Base-by-base conservation (phyloP, 2,329 filamentous ascomycete genomes). In the Cordyceps tenuipes region DNA sequence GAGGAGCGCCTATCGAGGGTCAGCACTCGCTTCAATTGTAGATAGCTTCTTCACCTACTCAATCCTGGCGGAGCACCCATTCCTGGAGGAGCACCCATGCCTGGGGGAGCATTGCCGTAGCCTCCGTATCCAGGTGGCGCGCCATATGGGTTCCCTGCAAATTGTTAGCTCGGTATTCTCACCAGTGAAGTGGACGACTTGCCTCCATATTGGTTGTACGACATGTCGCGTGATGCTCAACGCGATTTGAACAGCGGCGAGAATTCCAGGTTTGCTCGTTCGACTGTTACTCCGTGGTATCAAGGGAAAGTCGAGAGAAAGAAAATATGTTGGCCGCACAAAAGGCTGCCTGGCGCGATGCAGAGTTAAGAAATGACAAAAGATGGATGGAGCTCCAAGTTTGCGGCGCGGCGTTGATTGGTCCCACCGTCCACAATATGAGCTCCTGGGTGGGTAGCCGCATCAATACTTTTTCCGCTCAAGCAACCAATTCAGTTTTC, bases 41-140 rank as follows among this genome's bases (percentile, higher is more conserved):
- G 43, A 51, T 15, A 13, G 6, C 9, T 10, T 26, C n/a, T 41
- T 46, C 26, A 47, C 83, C 74, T 81, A 93, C 91, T 89, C 83
- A 91, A 85, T 75, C 90, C 90, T 67, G 91, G 90, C 68, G 89
- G 89, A 67, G 87, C 85, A 65, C 84, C 87, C 83, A 91, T 87
- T 62, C 86, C 61, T 10, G 61, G 60, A 17, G 60, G 61, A 39
- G 44, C 44, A 61, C 84, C 87, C 83, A 91, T 87, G 62, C 86
- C 61, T 4, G 61, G 60, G 12, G 60, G 61, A 39, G 50, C 44
- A 61, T 76, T 75, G 60, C 80, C 78, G 68, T 89, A 91, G 60
- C 80, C 80, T 65, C 83, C 84, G 76, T 88, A 95, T 66, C 84
- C 83, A 57, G 89, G 89, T 69, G 89, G 87, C 61, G 84, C 82